Base-by-base conservation (phyloP, 441 rosid genomes). In the Oxalis stricta region DNA sequence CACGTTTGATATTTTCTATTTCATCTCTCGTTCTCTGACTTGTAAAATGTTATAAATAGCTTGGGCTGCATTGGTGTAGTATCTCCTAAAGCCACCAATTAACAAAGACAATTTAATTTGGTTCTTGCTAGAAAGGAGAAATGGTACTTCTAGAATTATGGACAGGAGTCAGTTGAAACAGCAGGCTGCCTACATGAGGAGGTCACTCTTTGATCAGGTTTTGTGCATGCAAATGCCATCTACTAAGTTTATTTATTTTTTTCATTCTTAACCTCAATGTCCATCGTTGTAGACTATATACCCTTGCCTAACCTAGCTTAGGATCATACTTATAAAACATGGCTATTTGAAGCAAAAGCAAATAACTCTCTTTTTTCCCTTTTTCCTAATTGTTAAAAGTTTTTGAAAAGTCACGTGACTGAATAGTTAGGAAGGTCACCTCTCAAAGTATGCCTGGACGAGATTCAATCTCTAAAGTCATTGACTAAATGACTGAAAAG, bases 131-230 rank as follows among this genome's bases (percentile, higher is more conserved):
- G 31, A 26, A 6, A n/a, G 7, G 10, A 26, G 10, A 26, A 38
- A 34, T 28, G 12, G 30, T 7, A 31, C 41, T 53, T 37, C 41
- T 24, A 24, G 1, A 23, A 33, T 26, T 20, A 77, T 71, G 81
- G 67, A 62, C 38, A 62, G 47, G 21, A 69, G 52, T 50, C 71
- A 61, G 11, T 42, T 65, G 63, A 73, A 39, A 33, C 57, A 49
- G 19, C 74, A 75, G 19, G 62, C 61, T 32, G 68, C 64, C 48
- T 5, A 10, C 61, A 44, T 43, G 61, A 72, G 77, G 53, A 63
- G 53, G 53, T 69, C 77, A 43, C 75, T 78, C 41, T 78, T 75
- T 48, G 82, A 78, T 59, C 79, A 78, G 82, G 85, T 77, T 64
- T 16, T 3, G 7, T 5, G 3, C 24, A 4, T 36, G 16, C 33